Conservation (phyloP, 192 early-diverging fungal species). For the Powellomyces hirtus region DNA sequence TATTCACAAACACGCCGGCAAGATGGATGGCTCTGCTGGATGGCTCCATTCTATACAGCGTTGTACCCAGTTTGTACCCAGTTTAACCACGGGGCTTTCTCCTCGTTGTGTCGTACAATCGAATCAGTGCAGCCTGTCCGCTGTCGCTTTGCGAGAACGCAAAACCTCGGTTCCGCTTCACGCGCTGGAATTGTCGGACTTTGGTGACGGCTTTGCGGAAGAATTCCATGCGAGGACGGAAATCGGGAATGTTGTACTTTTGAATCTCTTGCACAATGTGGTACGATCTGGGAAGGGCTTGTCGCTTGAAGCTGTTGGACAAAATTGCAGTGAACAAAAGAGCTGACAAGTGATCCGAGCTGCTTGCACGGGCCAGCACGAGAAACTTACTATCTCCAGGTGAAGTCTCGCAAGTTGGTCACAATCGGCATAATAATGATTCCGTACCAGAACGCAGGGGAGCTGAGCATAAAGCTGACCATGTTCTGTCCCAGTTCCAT, state of each 20-base stretch:
- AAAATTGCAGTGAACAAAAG: constrained; percentile 41
- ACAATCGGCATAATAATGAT: constrained; percentile 82
- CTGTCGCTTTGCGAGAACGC: constrained; percentile 98
- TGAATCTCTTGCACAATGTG: constrained; percentile 99
- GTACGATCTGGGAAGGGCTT: constrained; percentile 78
- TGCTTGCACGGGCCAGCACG: not conserved
- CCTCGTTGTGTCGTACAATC: constrained; percentile 74
- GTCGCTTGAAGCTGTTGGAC: constrained; percentile 66
- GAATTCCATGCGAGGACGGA: constrained; percentile 94
- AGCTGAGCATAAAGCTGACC: constrained; percentile 32
- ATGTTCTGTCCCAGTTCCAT: constrained; percentile 47
- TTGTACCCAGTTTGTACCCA: no score
- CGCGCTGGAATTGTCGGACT: constrained; percentile 80
- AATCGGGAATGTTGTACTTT: constrained; percentile 98
- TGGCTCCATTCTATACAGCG: no score
- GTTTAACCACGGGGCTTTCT: constrained; percentile 20
- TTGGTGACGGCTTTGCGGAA: constrained; percentile 99
- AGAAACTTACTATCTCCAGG: constrained; percentile 89
- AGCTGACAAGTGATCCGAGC: not conserved
- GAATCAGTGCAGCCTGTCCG: constrained; percentile 86
- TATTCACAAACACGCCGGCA: no score
- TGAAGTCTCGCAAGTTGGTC: constrained; percentile 84
- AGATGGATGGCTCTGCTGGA: no score
- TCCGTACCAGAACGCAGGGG: constrained; percentile 77
- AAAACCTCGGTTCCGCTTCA: constrained; percentile 92